Evolutionary conservation across 306 rosid genomes (phyloP), one percentile per base, ranked within the genome.

Genomic region (Medicago arabica): DNA sequence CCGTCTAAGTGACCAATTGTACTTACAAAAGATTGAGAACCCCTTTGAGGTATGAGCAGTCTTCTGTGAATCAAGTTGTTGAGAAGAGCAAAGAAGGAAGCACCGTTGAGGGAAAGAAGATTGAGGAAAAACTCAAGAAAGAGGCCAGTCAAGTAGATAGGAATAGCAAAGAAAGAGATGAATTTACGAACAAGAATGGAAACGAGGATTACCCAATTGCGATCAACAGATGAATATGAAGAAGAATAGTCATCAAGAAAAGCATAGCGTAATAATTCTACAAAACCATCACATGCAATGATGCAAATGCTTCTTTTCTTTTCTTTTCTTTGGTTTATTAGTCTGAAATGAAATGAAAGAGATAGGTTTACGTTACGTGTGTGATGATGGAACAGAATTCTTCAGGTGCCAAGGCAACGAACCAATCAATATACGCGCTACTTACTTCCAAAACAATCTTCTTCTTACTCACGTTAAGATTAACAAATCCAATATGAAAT

Each of bases 121-220:
- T 90, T 92, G 74, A 92, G 89, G 50, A 82, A 50, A 85, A 88
- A 86, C 8, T 92, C 98, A 11, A 90, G 85, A 21, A 77, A 46
- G 81, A 19, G 69, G 71, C 98, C 98, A 53, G 72, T 72, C 91
- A 87, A 87, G 71, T 86, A 74, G 87, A 92, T 3, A 7, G 98
- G 96, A 62, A 84, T 87, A 60, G 89, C 80, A 9, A 88, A 61
- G 64, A 86, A 9, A 15, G 81, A 80, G 3, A 92, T 75, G 36
- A 92, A 8, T 67, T 88, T 92, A 6, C 89, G 84, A 34, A 74
- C 68, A 6, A 90, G 44, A 49, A 90, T 64, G 58, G 94, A 92
- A n/a, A 90, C 81, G 55, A 85, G 16, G 18, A 90, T 80, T 69
- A 86, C 75, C 96, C 94, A 23, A 0, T 0, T 28, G 31, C 31